These are phyloP conservation scores for Penicillium pancosmium DNA, from an alignment of 495 filamentous ascomycete species.

Conservation along the genomic window DNA sequence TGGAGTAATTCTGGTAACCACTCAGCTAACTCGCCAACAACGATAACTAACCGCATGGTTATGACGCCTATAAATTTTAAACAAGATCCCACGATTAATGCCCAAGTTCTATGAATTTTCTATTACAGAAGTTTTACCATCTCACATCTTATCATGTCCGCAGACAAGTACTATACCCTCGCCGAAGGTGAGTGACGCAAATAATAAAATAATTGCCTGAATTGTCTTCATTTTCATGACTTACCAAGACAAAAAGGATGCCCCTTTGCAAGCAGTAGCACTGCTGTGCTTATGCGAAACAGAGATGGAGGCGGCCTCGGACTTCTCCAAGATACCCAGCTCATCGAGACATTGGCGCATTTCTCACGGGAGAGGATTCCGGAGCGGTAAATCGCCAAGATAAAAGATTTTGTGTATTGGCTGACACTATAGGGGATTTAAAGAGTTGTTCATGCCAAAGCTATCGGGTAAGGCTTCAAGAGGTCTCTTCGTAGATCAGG, in stretches of 20 bases:
- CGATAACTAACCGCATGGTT: too few species aligned
- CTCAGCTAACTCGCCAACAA: too few species aligned
- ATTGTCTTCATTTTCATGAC: not conserved
- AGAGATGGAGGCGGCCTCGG: constrained; percentile 9
- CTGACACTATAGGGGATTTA: not conserved
- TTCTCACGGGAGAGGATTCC: constrained; percentile 12
- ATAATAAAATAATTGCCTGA: not conserved
- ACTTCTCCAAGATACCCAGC: constrained; percentile 6
- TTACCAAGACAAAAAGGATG: constrained; percentile 6
- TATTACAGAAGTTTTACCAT: too few species aligned
- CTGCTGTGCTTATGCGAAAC: constrained; percentile 7
- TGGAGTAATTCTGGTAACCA: too few species aligned
- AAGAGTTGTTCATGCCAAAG: not conserved
- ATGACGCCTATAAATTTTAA: too few species aligned
- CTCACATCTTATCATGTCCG: not conserved
- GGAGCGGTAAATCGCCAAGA: constrained; percentile 6
- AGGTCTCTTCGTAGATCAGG: not conserved
- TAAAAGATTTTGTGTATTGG: not conserved
- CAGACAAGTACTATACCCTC: constrained; percentile 10
- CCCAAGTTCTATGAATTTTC: too few species aligned
- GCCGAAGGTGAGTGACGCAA: constrained; percentile 5
- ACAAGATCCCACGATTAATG: too few species aligned
- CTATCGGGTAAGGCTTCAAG: not conserved
- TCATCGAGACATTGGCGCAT: not conserved
- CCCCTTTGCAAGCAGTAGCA: constrained; percentile 12